Evolutionary conservation across 768 basidiomycete genomes (phyloP).

Genomic region (Suillus placidus): DNA sequence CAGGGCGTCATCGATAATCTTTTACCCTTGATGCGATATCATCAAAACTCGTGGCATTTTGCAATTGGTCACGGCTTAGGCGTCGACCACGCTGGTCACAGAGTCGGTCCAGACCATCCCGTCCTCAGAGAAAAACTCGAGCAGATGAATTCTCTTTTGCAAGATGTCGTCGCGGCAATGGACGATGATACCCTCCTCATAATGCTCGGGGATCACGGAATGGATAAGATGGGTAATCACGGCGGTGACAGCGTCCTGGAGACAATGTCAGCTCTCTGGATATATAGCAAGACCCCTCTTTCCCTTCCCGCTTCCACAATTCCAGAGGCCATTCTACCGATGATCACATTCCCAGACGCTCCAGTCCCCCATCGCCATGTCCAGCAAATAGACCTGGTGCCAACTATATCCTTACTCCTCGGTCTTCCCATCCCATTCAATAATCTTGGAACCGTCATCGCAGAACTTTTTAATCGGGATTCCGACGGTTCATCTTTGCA

Average conservation of each 20-base stretch:
- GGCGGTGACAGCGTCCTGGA: constrained; percentile 90
- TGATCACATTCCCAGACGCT: constrained; percentile 62
- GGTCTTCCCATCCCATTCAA: constrained; percentile 96
- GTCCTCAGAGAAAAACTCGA: constrained; percentile 83
- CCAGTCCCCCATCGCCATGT: constrained; percentile 59
- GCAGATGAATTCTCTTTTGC: constrained; percentile 86
- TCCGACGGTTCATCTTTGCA: constrained; percentile 42
- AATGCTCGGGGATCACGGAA: constrained; percentile 94
- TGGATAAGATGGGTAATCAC: constrained; percentile 94
- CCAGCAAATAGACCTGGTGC: constrained; percentile 93
- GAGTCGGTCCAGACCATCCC: constrained; percentile 87
- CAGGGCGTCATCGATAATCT: constrained; percentile 84
- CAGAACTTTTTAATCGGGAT: constrained; percentile 78
- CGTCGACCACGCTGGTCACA: constrained; percentile 95
- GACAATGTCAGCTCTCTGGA: constrained; percentile 85
- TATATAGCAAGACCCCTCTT: constrained; percentile 82
- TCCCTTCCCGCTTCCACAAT: constrained; percentile 37
- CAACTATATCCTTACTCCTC: constrained; percentile 84
- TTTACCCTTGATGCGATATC: constrained; percentile 70
- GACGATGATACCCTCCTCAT: constrained; percentile 91
- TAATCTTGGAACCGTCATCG: constrained; percentile 89
- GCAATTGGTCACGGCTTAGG: constrained; percentile 93
- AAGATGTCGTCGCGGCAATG: constrained; percentile 67
- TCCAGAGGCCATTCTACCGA: constrained; percentile 56
- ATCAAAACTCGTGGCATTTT: constrained; percentile 68